Evolutionary conservation across 148 eudicot genomes (phyloP), one percentile per base, ranked within the genome.

Genomic region (Nepenthes mirabilis): DNA sequence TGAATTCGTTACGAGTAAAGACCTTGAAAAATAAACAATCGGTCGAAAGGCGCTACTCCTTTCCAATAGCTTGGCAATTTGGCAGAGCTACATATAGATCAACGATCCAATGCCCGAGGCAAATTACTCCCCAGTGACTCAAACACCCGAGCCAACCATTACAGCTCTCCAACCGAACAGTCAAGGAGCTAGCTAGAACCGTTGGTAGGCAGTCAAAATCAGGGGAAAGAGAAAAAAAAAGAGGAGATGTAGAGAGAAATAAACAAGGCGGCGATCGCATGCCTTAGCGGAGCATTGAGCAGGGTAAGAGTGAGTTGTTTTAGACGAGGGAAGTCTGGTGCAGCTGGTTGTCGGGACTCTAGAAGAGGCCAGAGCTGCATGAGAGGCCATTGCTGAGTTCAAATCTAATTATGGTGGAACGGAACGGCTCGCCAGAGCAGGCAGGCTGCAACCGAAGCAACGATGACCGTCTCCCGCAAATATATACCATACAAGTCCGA

Each of bases 301-400:
- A 53, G 88, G 86, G 63, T 75, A 85, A 59, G 85, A 74, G 74
- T 81, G 81, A 56, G 84, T 52, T 55, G 59, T 64, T 76, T 86
- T 88, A 55, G 88, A 70, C 8, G 45, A 8, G 11, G 84, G 63
- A 68, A 84, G 81, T 68, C 82, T 79, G 2, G 91, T 69, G 72
- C 56, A 23, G 23, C 23, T 23, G 23, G 23, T 80, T 11, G 84
- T 65, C 14, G 94, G 88, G 69, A 85, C 72, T 74, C 86, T 83
- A 58, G 98, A 76, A 61, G 94, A 77, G 64, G 98, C 96, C 59
- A 91, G 63, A 73, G 98, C 96, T 76, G 98, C 96, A 70, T 88
- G 74, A 53, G 86, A 61, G 1, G 65, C 65, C 65, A 62, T 62
- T 55, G 52, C 40, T 61, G 33, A 34, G 34, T 43, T 10, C 36